Base-by-base conservation (phyloP, 164 flowering plant species). In the Kalanchoe fedtschenkoi region DNA sequence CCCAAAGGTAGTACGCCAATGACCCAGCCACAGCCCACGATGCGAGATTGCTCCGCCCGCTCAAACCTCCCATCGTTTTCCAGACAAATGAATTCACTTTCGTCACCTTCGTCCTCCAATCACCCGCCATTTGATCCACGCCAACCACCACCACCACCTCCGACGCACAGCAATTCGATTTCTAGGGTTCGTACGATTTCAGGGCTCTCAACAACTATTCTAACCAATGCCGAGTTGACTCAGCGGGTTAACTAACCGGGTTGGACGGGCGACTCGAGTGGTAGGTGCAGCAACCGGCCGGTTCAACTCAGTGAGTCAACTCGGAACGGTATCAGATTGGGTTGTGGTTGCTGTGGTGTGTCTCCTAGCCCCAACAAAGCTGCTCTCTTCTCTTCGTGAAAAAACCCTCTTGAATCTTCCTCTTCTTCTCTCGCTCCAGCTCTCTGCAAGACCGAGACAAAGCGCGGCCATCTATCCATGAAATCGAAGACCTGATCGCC, bases 21-120 rank as follows among this genome's bases (percentile, higher is more conserved):
- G 56, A 3, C 32, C 56, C 56, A 51, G 56, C 32, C 56, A 51
- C 56, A 26, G 32, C 56, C 56, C 56, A 51, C 56, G 32, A 30
- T 13, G 56, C 56, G 28, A 51, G 17, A 51, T 51, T 51, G 17
- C 56, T 51, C 33, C 32, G 30, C 32, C 56, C 56, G 17, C 56
- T 51, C 56, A 51, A 11, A 24, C 56, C 56, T 51, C 56, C 56
- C 56, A 51, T 51, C 39, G 39, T 37, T 37, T 37, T 37, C 11
- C 39, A 11, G 0, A 37, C 13, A 15, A 26, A 26, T 5, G 56
- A 51, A 30, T 51, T 30, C 32, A 26, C 56, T 26, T 51, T 51
- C 14, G 17, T 32, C 15, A 51, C 56, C 56, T 15, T 29, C 32
- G 11, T 51, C 17, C 56, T 51, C 56, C 32, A 51, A 6, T 17